These are phyloP conservation scores for Aspergillus puulaauensis DNA, from an alignment of 2,329 filamentous ascomycete genomes.

Conservation along the genomic window DNA sequence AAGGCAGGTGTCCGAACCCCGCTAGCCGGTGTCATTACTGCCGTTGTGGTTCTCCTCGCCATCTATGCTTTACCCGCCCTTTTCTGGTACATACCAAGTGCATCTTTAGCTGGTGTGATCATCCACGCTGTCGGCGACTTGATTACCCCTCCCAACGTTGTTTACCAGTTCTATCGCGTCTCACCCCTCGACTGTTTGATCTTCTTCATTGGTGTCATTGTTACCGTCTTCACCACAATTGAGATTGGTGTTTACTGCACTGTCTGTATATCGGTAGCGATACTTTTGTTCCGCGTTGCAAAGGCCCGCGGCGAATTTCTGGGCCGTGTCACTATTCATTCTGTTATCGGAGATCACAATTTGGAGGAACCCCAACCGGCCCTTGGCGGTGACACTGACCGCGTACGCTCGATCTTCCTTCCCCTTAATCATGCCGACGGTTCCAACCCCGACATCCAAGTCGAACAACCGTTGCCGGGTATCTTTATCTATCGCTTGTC, in stretches of 20 bases:
- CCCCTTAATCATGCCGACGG: constrained; percentile 86
- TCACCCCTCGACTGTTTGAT: constrained; percentile 87
- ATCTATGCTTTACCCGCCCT: constrained; percentile 85
- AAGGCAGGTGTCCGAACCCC: constrained; percentile 94
- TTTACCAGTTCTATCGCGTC: constrained; percentile 94
- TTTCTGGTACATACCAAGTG: constrained; percentile 89
- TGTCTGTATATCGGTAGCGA: constrained; percentile 70
- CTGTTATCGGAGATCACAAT: constrained; percentile 74
- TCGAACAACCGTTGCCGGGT: constrained; percentile 83
- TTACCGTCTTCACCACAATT: constrained; percentile 84
- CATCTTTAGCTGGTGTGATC: constrained; percentile 81
- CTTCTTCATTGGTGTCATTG: constrained; percentile 88
- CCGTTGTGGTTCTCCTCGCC: constrained; percentile 78
- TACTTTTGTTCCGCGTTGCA: constrained; percentile 80
- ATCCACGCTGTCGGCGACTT: constrained; percentile 94
- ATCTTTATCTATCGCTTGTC: constrained; percentile 95
- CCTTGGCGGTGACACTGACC: constrained; percentile 33
- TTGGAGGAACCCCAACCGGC: constrained; percentile 57
- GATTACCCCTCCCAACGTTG: constrained; percentile 83
- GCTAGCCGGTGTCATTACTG: constrained; percentile 85
- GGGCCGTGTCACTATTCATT: constrained; percentile 79
- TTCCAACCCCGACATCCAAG: constrained; percentile 77
- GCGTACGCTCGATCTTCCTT: constrained; percentile 73
- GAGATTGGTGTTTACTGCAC: constrained; percentile 92
- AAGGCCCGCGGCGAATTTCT: constrained; percentile 82